Evolutionary conservation across 2,329 filamentous ascomycete species (phyloP).

Genomic region (Pseudopithomyces maydicus): DNA sequence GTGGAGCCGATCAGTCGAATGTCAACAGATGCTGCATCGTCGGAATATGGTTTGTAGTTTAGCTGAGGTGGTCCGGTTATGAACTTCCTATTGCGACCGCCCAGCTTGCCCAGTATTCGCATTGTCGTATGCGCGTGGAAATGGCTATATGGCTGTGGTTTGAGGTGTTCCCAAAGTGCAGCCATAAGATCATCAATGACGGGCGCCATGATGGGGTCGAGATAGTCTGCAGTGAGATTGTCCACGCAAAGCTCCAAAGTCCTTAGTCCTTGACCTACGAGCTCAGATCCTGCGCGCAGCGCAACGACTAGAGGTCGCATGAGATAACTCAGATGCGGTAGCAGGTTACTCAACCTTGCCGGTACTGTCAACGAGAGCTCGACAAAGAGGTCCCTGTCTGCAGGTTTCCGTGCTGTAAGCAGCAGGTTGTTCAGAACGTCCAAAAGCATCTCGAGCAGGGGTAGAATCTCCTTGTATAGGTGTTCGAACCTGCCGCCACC

Average conservation of each 20-base stretch:
- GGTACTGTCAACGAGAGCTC: conserved; percentile 96
- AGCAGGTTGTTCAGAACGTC: conserved; percentile 96
- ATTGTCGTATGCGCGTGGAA: conserved; percentile 98
- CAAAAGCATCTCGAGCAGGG: conserved; percentile 93
- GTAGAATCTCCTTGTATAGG: conserved; percentile 96
- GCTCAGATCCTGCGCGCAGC: conserved; percentile 84
- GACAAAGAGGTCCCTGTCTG: conserved; percentile 93
- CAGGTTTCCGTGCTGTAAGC: conserved; percentile 84
- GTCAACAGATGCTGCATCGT: conserved; percentile 87
- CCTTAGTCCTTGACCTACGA: conserved; percentile 90
- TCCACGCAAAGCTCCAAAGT: conserved; percentile 97
- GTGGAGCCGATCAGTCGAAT: conserved; percentile 87
- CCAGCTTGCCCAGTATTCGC: conserved; percentile 94
- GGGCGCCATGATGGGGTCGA: conserved; percentile 98
- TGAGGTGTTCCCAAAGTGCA: conserved; percentile 92
- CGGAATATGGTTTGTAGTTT: conserved; percentile 80
- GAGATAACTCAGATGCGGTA: conserved; percentile 93
- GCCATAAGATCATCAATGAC: conserved; percentile 99
- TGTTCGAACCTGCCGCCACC: conserved; percentile 97
- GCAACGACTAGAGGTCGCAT: conserved; percentile 99
- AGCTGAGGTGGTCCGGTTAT: conserved; percentile 88
- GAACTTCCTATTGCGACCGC: conserved; percentile 93
- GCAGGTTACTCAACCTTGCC: conserved; percentile 87
- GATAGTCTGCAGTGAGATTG: conserved; percentile 94
- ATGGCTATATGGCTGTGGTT: conserved; percentile 92